Percentiles rank a stretch among this genome's conserved stretches.
These are phyloP conservation scores for Globisporangium mamillatum DNA, from an alignment of 352 stramenopile genomes.

Conservation along the genomic window DNA sequence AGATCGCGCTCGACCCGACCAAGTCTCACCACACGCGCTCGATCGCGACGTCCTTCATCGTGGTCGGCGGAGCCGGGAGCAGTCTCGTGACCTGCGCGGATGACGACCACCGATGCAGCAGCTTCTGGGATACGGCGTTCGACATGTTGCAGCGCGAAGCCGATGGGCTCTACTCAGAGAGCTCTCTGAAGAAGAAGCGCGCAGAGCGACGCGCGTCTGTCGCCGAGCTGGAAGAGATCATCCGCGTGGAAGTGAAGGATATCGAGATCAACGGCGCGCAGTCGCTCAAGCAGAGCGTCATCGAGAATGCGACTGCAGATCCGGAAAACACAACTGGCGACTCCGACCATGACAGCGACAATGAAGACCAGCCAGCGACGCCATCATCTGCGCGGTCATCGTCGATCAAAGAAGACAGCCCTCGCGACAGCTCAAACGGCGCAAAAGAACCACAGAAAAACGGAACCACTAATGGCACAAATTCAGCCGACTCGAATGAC, in stretches of 20 bases:
- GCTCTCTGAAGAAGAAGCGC: slow-evolving; percentile 32
- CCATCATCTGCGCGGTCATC: slow-evolving; percentile 13
- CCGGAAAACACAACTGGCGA: slow-evolving; percentile 15
- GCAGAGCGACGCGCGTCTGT: slow-evolving; percentile 47
- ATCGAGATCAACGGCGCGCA: slow-evolving; percentile 68
- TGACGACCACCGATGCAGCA: slow-evolving; percentile 49
- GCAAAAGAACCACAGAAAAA: background rate
- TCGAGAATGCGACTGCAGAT: slow-evolving; percentile 37
- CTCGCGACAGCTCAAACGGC: slow-evolving; percentile 19
- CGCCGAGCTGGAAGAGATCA: slow-evolving; percentile 70
- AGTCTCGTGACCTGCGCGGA: slow-evolving; percentile 45
- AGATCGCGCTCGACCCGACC: slow-evolving; percentile 53
- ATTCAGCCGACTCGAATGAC: background rate
- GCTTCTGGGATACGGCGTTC: slow-evolving; percentile 76
- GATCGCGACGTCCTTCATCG: slow-evolving; percentile 75
- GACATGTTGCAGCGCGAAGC: slow-evolving; percentile 60
- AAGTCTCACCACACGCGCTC: slow-evolving; percentile 59
- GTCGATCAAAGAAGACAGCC: slow-evolving; percentile 10
- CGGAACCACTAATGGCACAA: slow-evolving; percentile 16
- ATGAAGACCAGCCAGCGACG: slow-evolving; percentile 10
- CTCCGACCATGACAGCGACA: slow-evolving; percentile 31
- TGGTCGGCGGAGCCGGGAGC: slow-evolving; percentile 61
- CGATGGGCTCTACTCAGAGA: slow-evolving; percentile 36
- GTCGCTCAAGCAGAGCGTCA: slow-evolving; percentile 66
- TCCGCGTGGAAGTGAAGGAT: slow-evolving; percentile 70